Evolutionary conservation across 2,329 filamentous ascomycete species (phyloP), one percentile per base, ranked within the genome.

Genomic region (Stachybotrys echinatus): DNA sequence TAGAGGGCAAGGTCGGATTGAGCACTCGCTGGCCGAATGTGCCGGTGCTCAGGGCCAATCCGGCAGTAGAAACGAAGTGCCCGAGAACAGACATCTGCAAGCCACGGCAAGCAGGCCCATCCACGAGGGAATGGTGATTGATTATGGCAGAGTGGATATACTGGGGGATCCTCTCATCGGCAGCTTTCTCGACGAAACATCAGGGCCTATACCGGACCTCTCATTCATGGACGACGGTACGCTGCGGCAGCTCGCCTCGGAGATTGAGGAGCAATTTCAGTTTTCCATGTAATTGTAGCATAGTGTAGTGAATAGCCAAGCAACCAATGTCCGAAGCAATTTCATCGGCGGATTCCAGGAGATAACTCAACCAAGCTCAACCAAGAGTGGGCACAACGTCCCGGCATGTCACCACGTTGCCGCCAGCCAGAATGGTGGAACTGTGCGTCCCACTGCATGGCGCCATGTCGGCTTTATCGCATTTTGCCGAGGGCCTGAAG

Each of bases 211-310:
- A 58, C 34, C 58, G 0, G 61, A 63, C 38, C 42, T 53, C 2
- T 42, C 59, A 10, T 63, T 63, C 44, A 38, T 55, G 0, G 61
- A 63, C 12, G 58, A 63, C 14, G 61, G 59, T 2, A 60, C 54
- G 0, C 39, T 62, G 19, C 52, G 56, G 22, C 55, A 63, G 5
- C 57, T 61, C 47, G 58, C 58, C 17, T 57, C 58, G 2, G 61
- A 63, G 47, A 56, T 63, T 46, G 61, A 63, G 31, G 61, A 63
- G 12, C 59, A 57, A 19, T 58, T 60, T 45, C 21, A 58, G 17
- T 60, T 60, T 37, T 46, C 42, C 5, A 27, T 45, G 22, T 45
- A 27, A 23, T n/a, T n/a, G n/a, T n/a, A n/a, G n/a, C n/a, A n/a
- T n/a, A n/a, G n/a, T n/a, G n/a, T n/a, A n/a, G n/a, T n/a, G n/a